Conservation (phyloP, 1,139 yeast species). For the Candida freyschussii region DNA sequence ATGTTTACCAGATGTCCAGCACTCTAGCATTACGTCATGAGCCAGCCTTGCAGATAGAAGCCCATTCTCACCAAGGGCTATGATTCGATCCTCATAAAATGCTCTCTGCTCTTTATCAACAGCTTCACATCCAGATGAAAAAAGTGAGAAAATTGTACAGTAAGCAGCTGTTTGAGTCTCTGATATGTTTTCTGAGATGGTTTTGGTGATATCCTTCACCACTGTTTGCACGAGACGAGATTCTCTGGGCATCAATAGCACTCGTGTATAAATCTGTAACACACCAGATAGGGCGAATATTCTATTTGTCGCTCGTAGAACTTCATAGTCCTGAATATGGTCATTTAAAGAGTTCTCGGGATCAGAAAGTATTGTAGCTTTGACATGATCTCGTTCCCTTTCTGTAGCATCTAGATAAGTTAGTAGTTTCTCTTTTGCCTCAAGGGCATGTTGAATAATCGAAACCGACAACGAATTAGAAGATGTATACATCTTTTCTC, state of each 20-base stretch:
- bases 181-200: conserved; percentile 36
- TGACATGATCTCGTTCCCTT: conserved; percentile 31
- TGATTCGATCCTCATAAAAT: conserved; percentile 38
- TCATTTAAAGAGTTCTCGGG: conserved; percentile 7
- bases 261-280: conserved; percentile 53
- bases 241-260: conserved; percentile 41
- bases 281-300: conserved; percentile 53
- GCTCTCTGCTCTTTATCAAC: conserved; percentile 31
- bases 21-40: conserved; percentile 43
- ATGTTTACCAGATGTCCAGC: conserved; percentile 53
- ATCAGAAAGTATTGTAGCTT: conserved; percentile 8
- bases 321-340: conserved; percentile 28
- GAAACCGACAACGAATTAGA: conserved; percentile 26
- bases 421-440: conserved; percentile 37
- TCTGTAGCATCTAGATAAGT: conserved; percentile 25
- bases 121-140: conserved; percentile 59
- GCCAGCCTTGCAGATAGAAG: conserved; percentile 47
- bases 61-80: conserved; percentile 39
- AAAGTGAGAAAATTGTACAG: conserved; percentile 51
- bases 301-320: conserved; percentile 49
- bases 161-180: conserved; percentile 48
- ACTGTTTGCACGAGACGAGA: conserved; percentile 39
- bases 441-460: conserved; percentile 42
- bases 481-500: conserved; percentile 8
- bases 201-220: conserved; percentile 37